phyloP scores from a whole-genome alignment of 139 green algal genomes.

The Volvox africanus region DNA sequence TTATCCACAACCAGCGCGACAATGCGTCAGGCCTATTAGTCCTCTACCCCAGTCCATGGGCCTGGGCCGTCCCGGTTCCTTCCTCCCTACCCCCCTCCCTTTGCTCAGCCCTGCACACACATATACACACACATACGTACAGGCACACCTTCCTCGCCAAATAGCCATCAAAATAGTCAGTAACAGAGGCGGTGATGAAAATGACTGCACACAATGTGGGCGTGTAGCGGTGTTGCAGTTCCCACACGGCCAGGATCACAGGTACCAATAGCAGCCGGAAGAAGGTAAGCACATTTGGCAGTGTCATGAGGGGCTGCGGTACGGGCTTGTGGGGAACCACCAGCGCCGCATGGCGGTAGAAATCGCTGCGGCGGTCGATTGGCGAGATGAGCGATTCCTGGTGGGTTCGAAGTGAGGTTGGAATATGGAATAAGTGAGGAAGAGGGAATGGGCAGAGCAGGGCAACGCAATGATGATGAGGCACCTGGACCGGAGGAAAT shows the following conservation, averaged over 20 bases:
- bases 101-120: too few relatives aligned
- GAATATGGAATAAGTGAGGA: not conserved
- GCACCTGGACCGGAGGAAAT: too few relatives aligned
- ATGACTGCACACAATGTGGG: conserved; percentile 57
- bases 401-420: not conserved
- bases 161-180: conserved; percentile 96
- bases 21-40: too few relatives aligned
- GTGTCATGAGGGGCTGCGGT: conserved; percentile 69
- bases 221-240: conserved; percentile 31
- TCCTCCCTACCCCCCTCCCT: too few relatives aligned
- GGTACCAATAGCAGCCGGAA: conserved; percentile 78
- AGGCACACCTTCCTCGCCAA: conserved; percentile 81
- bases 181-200: conserved; percentile 89
- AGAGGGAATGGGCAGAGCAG: not conserved
- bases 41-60: too few relatives aligned
- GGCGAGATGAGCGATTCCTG: conserved; percentile 57
- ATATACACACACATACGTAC: too few relatives aligned
- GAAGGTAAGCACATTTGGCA: conserved; percentile 83
- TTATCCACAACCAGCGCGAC: too few relatives aligned
- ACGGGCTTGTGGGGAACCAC: conserved; percentile 63
- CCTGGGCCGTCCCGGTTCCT: too few relatives aligned
- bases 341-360: conserved; percentile 68
- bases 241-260: conserved; percentile 75
- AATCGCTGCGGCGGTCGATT: conserved; percentile 80
- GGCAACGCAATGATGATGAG: not conserved